These are phyloP conservation scores for Eleusine indica DNA, from an alignment of 176 grass and related monocot genomes.

Conservation along the genomic window DNA sequence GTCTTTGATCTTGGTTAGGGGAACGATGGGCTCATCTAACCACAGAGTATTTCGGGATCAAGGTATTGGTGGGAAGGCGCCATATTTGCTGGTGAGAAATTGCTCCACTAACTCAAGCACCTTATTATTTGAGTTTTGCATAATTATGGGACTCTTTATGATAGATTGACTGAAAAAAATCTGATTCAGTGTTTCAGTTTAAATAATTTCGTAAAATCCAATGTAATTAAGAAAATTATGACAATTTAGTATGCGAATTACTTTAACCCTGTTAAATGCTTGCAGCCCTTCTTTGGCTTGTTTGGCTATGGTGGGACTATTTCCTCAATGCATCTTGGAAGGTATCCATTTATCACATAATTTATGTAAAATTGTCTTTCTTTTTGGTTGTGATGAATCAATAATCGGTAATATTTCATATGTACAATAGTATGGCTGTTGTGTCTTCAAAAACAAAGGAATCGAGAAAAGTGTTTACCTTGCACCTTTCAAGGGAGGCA, in stretches of 20 bases:
- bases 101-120: not conserved
- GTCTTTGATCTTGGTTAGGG: conserved; percentile 34
- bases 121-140: conserved; percentile 1
- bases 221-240: not conserved
- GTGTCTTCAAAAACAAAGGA: conserved; percentile 62
- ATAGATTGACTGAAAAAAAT: not conserved
- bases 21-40: conserved; percentile 58
- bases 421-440: conserved; percentile 30
- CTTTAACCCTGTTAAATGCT: conserved; percentile 21
- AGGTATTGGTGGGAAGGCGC: conserved; percentile 43
- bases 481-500: conserved; percentile 54
- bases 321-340: conserved; percentile 65
- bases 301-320: conserved; percentile 62
- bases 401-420: not conserved
- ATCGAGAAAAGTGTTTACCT: conserved; percentile 52
- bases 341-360: conserved; percentile 32
- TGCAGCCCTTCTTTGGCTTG: conserved; percentile 66
- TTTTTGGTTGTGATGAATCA: conserved; percentile 1
- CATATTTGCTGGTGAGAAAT: conserved; percentile 48
- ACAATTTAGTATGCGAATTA: not conserved
- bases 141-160: not conserved
- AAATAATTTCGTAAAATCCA: not conserved
- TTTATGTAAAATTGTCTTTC: not conserved
- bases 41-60: conserved; percentile 39
- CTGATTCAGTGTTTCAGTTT: not conserved